Conservation (phyloP, 768 basidiomycete species). For the Termitomyces eurrhizus region DNA sequence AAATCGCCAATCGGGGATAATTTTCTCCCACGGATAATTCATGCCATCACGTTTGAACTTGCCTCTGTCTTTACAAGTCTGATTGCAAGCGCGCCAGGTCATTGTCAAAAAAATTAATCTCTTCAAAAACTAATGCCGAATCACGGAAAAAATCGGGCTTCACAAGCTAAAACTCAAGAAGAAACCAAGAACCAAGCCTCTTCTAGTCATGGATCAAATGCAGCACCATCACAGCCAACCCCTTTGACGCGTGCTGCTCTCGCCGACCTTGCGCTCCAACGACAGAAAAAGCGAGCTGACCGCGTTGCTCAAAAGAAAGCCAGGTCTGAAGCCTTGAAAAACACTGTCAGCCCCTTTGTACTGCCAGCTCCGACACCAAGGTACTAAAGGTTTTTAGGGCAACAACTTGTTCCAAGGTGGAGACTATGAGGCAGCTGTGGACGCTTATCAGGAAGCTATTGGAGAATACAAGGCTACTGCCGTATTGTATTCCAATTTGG, state of each 20-base stretch:
- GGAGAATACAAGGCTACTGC: slow-evolving; percentile 29
- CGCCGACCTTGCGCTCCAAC: neutral
- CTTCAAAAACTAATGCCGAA: slow-evolving; percentile 3
- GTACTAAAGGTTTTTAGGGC: slow-evolving; percentile 21
- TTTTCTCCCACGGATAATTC: slow-evolving; percentile 1
- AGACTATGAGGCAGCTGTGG: slow-evolving; percentile 26
- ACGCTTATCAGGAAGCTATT: slow-evolving; percentile 25
- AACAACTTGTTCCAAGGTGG: slow-evolving; percentile 28
- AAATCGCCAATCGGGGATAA: neutral
- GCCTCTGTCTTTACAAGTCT: neutral
- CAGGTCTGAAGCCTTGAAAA: slow-evolving; percentile 6
- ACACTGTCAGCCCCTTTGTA: slow-evolving; percentile 4
- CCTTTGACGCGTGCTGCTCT: slow-evolving; percentile 8
- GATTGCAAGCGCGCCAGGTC: neutral
- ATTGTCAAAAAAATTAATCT: neutral
- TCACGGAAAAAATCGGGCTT: slow-evolving; percentile 4
- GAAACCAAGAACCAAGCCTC: neutral
- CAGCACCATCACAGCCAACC: neutral
- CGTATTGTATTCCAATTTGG: slow-evolving; percentile 30
- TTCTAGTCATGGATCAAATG: neutral
- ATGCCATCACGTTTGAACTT: neutral
- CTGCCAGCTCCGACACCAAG: neutral
- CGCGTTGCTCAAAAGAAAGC: slow-evolving; percentile 4
- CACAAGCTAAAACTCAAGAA: neutral
- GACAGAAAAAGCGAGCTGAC: slow-evolving; percentile 8